These are phyloP conservation scores for Pseudoturritis turrita DNA, from an alignment of 345 rosid genomes.

Conservation along the genomic window DNA sequence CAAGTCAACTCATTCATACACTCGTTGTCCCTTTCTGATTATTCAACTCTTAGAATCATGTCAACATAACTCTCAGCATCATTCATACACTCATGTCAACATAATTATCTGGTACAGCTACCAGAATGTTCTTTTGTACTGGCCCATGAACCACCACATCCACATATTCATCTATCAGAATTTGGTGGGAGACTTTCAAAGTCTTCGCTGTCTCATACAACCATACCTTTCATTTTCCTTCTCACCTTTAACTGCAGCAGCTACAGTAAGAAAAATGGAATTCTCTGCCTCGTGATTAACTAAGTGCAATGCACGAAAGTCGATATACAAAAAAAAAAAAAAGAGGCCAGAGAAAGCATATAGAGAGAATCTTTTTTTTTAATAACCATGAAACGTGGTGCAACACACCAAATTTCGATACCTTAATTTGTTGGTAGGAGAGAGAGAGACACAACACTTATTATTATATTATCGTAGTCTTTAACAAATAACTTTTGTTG, in stretches of 20 bases:
- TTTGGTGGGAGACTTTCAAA: constrained; percentile 23
- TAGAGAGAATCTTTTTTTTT: neutral
- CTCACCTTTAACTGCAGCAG: constrained; percentile 1
- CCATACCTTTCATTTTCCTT: constrained; percentile 12
- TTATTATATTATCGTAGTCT: neutral
- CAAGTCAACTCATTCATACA: neutral
- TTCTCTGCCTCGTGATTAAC: neutral
- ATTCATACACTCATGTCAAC: neutral
- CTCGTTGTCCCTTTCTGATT: constrained; percentile 4
- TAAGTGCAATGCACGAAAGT: neutral
- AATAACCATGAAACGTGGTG: neutral
- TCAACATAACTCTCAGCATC: neutral
- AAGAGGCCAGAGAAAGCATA: neutral
- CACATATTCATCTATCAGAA: constrained; percentile 13
- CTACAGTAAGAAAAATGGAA: neutral
- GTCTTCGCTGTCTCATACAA: constrained; percentile 16
- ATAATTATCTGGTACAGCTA: neutral
- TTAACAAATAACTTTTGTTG: too few relatives aligned
- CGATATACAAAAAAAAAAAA: neutral
- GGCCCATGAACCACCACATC: constrained; percentile 16
- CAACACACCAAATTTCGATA: neutral
- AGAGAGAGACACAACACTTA: neutral
- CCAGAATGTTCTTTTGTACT: constrained; percentile 4
- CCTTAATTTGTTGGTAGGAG: neutral
- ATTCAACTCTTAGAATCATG: constrained; percentile 10